Percentiles rank a stretch among this genome's conserved stretches.
Evolutionary conservation across 2,329 filamentous ascomycete species (phyloP).

Genomic region (Aspergillus sojae): DNA sequence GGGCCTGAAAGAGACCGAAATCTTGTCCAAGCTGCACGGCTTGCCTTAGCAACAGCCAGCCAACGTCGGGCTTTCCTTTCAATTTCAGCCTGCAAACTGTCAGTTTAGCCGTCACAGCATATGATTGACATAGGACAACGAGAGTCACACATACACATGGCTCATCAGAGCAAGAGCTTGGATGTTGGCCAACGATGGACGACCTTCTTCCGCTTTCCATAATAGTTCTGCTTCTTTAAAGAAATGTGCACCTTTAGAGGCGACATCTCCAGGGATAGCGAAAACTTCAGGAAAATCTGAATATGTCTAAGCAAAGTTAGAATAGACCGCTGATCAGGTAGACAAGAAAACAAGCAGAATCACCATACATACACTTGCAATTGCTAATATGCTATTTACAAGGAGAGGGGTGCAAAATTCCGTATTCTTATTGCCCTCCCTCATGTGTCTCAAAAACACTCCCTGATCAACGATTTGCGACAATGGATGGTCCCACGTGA

Average conservation of each 20-base stretch:
- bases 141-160: constrained; percentile 28
- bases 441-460: constrained; percentile 63
- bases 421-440: constrained; percentile 47
- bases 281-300: constrained; percentile 39
- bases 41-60: constrained; percentile 37
- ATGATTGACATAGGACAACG: neutral
- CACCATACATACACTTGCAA: constrained; percentile 37
- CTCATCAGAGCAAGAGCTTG: constrained; percentile 41
- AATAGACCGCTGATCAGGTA: neutral
- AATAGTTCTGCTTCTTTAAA: constrained; percentile 39
- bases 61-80: constrained; percentile 28
- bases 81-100: constrained; percentile 28
- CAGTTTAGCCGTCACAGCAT: constrained; percentile 12
- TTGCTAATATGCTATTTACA: constrained; percentile 82
- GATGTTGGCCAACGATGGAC: constrained; percentile 35
- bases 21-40: constrained; percentile 36
- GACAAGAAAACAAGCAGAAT: neutral
- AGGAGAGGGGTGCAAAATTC: constrained; percentile 81
- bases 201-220: constrained; percentile 40
- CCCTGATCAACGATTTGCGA: constrained; percentile 79
- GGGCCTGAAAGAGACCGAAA: constrained; percentile 29
- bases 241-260: constrained; percentile 38
- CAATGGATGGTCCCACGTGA: constrained; percentile 91
- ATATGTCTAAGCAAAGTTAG: constrained; percentile 32
- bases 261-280: constrained; percentile 28